Percentiles rank a stretch among this genome's conserved stretches.
Conservation (phyloP, 345 rosid genomes). For the Durio zibethinus region DNA sequence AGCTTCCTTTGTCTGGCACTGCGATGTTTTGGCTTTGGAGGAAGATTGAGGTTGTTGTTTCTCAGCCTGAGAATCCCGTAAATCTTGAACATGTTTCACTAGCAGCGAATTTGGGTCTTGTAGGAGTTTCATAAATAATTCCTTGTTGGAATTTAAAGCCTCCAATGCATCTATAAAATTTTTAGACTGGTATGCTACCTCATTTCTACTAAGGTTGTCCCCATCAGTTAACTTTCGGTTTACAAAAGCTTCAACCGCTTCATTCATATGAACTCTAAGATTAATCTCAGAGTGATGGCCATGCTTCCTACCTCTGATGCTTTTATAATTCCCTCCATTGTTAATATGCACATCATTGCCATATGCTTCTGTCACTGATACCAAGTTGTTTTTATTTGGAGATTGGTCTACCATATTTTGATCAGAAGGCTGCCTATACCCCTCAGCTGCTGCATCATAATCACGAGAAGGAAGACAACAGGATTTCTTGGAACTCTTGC, state of each 20-base stretch:
- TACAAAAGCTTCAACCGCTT: slow-evolving; percentile 54
- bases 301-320: background rate
- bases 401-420: slow-evolving; percentile 28
- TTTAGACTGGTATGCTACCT: slow-evolving; percentile 37
- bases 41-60: slow-evolving; percentile 17
- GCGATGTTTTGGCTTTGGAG: background rate
- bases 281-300: slow-evolving; percentile 35
- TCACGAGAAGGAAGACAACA: slow-evolving; percentile 24
- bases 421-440: slow-evolving; percentile 14
- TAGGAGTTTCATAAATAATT: slow-evolving; percentile 53
- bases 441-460: slow-evolving; percentile 28
- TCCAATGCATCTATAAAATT: slow-evolving; percentile 69
- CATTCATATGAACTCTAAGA: slow-evolving; percentile 43
- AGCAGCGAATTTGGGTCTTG: slow-evolving; percentile 72
- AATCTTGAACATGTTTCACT: slow-evolving; percentile 49
- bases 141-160: slow-evolving; percentile 64
- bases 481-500: slow-evolving; percentile 20
- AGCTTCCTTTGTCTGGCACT: slow-evolving; percentile 3
- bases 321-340: slow-evolving; percentile 20
- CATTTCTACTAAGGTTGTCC: slow-evolving; percentile 12
- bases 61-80: slow-evolving; percentile 37
- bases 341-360: slow-evolving; percentile 18
- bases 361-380: slow-evolving; percentile 15
- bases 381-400: slow-evolving; percentile 5
- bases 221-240: slow-evolving; percentile 44